Evolutionary conservation across 2,329 filamentous ascomycete species (phyloP).

Genomic region (Tolypocladium tropicale): DNA sequence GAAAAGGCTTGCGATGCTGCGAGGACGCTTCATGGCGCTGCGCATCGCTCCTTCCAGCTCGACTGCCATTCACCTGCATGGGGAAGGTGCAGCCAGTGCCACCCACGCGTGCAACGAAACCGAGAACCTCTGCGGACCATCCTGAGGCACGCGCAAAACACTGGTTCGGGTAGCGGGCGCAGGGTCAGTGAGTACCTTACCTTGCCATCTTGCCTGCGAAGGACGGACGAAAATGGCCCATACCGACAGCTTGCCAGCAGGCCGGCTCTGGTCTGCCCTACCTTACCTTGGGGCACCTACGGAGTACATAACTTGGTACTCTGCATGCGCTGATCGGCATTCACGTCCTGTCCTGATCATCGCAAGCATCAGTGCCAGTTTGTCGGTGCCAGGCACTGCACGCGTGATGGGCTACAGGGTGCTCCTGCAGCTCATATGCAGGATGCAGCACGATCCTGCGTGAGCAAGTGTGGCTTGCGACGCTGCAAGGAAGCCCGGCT

Average conservation of each 20-base stretch:
- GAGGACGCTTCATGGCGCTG: too few species aligned
- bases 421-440: not conserved
- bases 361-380: not conserved
- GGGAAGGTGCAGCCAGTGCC: not conserved
- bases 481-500: not conserved
- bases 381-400: not conserved
- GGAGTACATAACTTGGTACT: not conserved
- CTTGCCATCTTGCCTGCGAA: not conserved
- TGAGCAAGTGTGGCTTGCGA: not conserved
- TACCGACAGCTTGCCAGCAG: too few species aligned
- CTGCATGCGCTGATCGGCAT: not conserved
- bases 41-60: not conserved
- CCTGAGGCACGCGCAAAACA: not conserved
- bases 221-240: not conserved
- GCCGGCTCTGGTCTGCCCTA: too few species aligned
- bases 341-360: not conserved
- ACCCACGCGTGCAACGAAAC: not conserved
- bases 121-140: not conserved
- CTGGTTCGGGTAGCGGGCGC: not conserved
- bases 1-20: too few species aligned
- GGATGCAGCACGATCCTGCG: not conserved
- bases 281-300: too few species aligned
- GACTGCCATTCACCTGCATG: not conserved
- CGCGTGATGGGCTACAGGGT: not conserved
- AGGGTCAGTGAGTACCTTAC: not conserved